Conservation (phyloP, 768 basidiomycete genomes). For the Lentinula sp. region DNA sequence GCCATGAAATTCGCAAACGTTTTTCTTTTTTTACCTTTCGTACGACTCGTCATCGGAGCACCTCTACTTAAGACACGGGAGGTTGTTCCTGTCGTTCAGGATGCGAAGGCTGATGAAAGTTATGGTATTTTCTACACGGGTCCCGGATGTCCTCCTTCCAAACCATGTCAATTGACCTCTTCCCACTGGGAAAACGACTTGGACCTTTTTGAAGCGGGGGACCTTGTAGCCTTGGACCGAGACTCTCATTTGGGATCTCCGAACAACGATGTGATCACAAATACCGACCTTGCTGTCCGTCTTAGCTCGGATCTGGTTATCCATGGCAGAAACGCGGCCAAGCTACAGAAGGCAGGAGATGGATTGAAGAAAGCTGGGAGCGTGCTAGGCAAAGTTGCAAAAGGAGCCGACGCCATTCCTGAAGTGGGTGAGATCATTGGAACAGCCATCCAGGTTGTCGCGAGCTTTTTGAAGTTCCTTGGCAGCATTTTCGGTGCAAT, state of each 20-base stretch:
- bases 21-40: not conserved
- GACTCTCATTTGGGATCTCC: not conserved
- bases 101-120: not conserved
- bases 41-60: not conserved
- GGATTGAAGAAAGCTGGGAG: not conserved
- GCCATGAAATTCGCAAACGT: not conserved
- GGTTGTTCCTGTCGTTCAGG: not conserved
- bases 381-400: not conserved
- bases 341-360: not conserved
- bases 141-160: not conserved
- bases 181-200: not conserved
- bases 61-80: not conserved
- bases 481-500: not conserved
- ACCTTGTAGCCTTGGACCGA: not conserved
- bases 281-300: not conserved
- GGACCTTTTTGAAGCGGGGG: not conserved
- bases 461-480: not conserved
- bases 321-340: not conserved
- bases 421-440: not conserved
- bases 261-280: not conserved
- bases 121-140: not conserved
- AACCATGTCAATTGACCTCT: not conserved
- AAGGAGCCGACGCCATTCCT: not conserved
- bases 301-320: not conserved
- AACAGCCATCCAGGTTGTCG: not conserved